Conservation (phyloP, 2,329 filamentous ascomycete genomes). For the Venturia nashicola region DNA sequence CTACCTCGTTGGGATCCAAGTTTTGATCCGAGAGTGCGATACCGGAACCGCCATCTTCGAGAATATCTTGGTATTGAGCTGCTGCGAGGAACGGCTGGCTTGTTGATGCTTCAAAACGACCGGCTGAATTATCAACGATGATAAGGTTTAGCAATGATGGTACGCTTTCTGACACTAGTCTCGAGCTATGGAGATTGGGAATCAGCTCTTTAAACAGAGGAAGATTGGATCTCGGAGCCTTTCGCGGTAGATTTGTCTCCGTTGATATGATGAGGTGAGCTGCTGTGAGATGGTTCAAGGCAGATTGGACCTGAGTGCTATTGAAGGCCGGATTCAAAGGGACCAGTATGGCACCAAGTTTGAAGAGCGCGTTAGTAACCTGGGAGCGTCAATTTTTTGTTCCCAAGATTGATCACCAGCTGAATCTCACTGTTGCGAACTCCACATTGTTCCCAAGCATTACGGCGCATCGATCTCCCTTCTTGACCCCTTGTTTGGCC, state of each 20-base stretch:
- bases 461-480: slow-evolving; percentile 75
- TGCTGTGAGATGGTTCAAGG: slow-evolving; percentile 61
- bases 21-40: slow-evolving; percentile 33
- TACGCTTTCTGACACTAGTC: slow-evolving; percentile 43
- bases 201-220: slow-evolving; percentile 43
- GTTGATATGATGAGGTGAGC: slow-evolving; percentile 71
- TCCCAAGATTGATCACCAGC: background rate
- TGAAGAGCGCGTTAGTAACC: slow-evolving; percentile 77
- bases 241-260: slow-evolving; percentile 69
- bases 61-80: slow-evolving; percentile 29
- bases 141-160: slow-evolving; percentile 61
- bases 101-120: slow-evolving; percentile 34
- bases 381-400: slow-evolving; percentile 8
- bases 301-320: slow-evolving; percentile 61
- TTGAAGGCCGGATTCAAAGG: slow-evolving; percentile 90
- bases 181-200: slow-evolving; percentile 28
- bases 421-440: slow-evolving; percentile 55
- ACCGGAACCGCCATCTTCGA: slow-evolving; percentile 31
- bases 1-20: slow-evolving; percentile 53
- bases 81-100: slow-evolving; percentile 24
- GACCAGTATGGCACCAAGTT: slow-evolving; percentile 88
- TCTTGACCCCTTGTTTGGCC: slow-evolving; percentile 56
- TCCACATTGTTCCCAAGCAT: slow-evolving; percentile 77
- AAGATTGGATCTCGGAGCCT: slow-evolving; percentile 47
- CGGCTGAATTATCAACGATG: slow-evolving; percentile 63